These are phyloP conservation scores for Bocquillonia castaneifolia DNA, from an alignment of 441 rosid genomes.

Conservation along the genomic window DNA sequence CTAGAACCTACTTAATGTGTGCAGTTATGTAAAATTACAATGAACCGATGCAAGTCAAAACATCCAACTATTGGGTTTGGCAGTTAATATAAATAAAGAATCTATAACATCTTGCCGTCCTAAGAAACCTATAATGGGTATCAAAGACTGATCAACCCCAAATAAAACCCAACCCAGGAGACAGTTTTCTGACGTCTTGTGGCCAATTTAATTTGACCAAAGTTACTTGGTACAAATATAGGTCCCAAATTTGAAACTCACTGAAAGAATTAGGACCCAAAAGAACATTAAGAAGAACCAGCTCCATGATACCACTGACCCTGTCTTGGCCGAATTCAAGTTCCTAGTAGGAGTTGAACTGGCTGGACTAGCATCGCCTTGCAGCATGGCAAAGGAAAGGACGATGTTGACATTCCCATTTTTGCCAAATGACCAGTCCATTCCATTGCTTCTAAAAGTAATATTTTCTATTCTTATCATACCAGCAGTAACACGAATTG, in stretches of 20 bases:
- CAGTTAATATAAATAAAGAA: not conserved
- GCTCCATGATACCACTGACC: slow-evolving; percentile 41
- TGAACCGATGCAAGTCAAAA: slow-evolving; percentile 7
- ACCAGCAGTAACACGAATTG: slow-evolving; percentile 81
- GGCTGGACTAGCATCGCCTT: slow-evolving; percentile 25
- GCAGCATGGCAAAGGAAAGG: slow-evolving; percentile 42
- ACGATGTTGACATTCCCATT: slow-evolving; percentile 55
- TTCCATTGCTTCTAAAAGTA: slow-evolving; percentile 32
- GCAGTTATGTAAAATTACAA: slow-evolving; percentile 13
- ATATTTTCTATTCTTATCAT: slow-evolving; percentile 69
- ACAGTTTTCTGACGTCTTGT: not conserved
- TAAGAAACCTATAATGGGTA: slow-evolving; percentile 18
- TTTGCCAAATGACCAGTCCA: slow-evolving; percentile 68
- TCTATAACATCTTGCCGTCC: slow-evolving; percentile 13
- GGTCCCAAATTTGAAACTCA: slow-evolving; percentile 56
- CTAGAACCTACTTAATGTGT: not conserved
- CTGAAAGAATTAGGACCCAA: slow-evolving; percentile 62
- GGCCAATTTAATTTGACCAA: slow-evolving; percentile 7
- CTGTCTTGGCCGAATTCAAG: slow-evolving; percentile 38
- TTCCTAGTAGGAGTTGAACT: slow-evolving; percentile 24
- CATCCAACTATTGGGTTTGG: not conserved
- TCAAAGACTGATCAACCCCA: slow-evolving; percentile 3
- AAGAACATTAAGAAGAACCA: slow-evolving; percentile 55
- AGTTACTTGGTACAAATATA: slow-evolving; percentile 52
- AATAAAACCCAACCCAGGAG: not conserved